phyloP scores from a whole-genome alignment of 306 rosid species.

The Lathyrus aphaca region DNA sequence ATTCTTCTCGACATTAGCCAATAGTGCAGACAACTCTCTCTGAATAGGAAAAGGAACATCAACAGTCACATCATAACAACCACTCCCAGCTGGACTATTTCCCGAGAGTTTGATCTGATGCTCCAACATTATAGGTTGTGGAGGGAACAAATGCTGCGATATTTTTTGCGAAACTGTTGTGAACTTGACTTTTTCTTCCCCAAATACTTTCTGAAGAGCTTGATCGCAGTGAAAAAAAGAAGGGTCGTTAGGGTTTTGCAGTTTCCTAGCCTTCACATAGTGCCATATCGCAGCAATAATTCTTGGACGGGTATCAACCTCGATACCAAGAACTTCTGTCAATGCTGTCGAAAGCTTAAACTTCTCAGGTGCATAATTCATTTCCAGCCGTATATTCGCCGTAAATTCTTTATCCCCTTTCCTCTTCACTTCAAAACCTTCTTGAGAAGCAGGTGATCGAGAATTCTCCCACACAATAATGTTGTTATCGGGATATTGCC shows the following conservation, averaged over 20 bases:
- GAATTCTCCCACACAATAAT: slow-evolving; percentile 86
- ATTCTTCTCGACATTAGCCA: slow-evolving; percentile 95
- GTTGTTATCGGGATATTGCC: slow-evolving; percentile 84
- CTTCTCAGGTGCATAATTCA: slow-evolving; percentile 93
- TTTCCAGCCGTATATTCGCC: slow-evolving; percentile 76
- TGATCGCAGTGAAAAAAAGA: slow-evolving; percentile 83
- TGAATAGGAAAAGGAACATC: slow-evolving; percentile 96
- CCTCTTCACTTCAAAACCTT: slow-evolving; percentile 98
- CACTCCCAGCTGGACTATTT: slow-evolving; percentile 83
- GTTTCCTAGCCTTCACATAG: slow-evolving; percentile 97
- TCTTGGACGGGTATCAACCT: slow-evolving; percentile 97
- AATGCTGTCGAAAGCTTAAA: slow-evolving; percentile 88
- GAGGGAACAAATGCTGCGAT: slow-evolving; percentile 90
- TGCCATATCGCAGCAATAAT: slow-evolving; percentile 98
- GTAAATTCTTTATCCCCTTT: slow-evolving; percentile 91
- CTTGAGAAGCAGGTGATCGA: slow-evolving; percentile 84
- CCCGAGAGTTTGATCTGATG: slow-evolving; percentile 94
- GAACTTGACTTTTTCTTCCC: slow-evolving; percentile 94
- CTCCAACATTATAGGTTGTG: slow-evolving; percentile 88
- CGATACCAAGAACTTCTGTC: slow-evolving; percentile 98
- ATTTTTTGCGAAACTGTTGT: slow-evolving; percentile 89
- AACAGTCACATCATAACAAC: slow-evolving; percentile 92
- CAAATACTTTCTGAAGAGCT: slow-evolving; percentile 91
- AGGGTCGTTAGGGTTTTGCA: slow-evolving; percentile 88
- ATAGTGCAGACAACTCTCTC: slow-evolving; percentile 78